Evolutionary conservation across 73 alveolate species (phyloP).

Genomic region (Blepharisma stoltei): DNA sequence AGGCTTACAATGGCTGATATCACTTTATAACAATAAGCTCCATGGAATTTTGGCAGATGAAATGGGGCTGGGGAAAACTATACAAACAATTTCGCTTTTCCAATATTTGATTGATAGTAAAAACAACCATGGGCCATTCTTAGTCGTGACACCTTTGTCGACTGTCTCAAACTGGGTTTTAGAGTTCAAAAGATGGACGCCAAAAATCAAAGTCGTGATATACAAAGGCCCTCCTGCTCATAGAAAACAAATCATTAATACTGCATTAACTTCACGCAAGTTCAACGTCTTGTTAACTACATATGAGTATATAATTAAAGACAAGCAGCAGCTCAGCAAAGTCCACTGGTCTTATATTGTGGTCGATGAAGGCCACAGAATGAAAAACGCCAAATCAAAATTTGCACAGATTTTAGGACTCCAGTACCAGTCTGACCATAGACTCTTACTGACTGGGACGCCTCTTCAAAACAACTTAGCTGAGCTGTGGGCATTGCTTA

Average conservation of each 20-base stretch:
- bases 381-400: slow-evolving; percentile 95
- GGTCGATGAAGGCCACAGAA: slow-evolving; percentile 99
- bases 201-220: slow-evolving; percentile 83
- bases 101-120: slow-evolving; percentile 87
- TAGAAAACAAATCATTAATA: slow-evolving; percentile 72
- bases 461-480: slow-evolving; percentile 95
- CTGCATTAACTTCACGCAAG: slow-evolving; percentile 66
- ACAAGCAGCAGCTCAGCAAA: slow-evolving; percentile 75
- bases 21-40: slow-evolving; percentile 90
- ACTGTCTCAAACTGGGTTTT: slow-evolving; percentile 96
- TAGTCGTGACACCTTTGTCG: slow-evolving; percentile 96
- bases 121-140: slow-evolving; percentile 94
- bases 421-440: slow-evolving; percentile 77
- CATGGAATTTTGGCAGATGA: slow-evolving; percentile 99
- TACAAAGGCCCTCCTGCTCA: slow-evolving; percentile 89
- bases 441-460: slow-evolving; percentile 97
- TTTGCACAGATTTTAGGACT: slow-evolving; percentile 86
- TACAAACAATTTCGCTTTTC: slow-evolving; percentile 90
- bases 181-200: slow-evolving; percentile 98
- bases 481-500: slow-evolving; percentile 97
- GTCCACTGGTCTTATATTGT: slow-evolving; percentile 87
- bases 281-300: slow-evolving; percentile 94
- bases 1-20: slow-evolving; percentile 96
- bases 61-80: slow-evolving; percentile 99
- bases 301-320: slow-evolving; percentile 95